These are phyloP conservation scores for Phaeoacremonium minimum DNA, from an alignment of 2,329 filamentous ascomycete species.

Conservation along the genomic window DNA sequence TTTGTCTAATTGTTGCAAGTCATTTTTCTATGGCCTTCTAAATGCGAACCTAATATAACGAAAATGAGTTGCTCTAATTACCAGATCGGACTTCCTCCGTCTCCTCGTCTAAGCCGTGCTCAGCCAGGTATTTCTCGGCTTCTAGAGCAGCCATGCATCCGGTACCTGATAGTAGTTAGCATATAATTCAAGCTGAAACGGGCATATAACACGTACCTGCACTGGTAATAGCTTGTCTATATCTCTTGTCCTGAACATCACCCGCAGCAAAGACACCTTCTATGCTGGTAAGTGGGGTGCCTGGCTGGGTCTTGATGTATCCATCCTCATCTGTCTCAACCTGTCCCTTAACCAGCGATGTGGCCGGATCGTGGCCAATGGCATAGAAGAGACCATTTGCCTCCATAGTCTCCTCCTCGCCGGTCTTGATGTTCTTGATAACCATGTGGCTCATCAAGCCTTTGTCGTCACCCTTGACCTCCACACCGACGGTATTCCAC, in stretches of 20 bases:
- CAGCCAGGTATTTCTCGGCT: constrained; percentile 87
- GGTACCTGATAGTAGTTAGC: constrained; percentile 54
- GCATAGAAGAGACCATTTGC: constrained; percentile 97
- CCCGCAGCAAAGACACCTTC: constrained; percentile 94
- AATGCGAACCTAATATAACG: background rate
- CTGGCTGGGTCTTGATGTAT: constrained; percentile 85
- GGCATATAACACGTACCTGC: constrained; percentile 61
- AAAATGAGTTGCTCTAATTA: background rate
- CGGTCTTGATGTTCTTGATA: constrained; percentile 74
- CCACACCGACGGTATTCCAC: constrained; percentile 77
- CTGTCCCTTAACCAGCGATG: constrained; percentile 83
- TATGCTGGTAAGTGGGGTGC: constrained; percentile 81
- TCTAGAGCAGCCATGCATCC: constrained; percentile 95
- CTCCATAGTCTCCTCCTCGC: constrained; percentile 75
- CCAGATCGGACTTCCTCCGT: constrained; percentile 23
- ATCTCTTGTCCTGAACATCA: constrained; percentile 97
- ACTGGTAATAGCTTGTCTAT: constrained; percentile 96
- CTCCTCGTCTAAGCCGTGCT: constrained; percentile 55
- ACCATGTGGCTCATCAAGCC: constrained; percentile 86
- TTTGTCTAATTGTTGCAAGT: background rate
- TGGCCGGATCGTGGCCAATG: constrained; percentile 94
- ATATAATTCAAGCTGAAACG: constrained; percentile 1
- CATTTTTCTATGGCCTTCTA: background rate
- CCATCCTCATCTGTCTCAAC: constrained; percentile 84
- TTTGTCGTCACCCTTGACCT: constrained; percentile 81